Evolutionary conservation across 495 filamentous ascomycete species (phyloP), one percentile per base, ranked within the genome.

Genomic region (Stereocaulon alpinum): DNA sequence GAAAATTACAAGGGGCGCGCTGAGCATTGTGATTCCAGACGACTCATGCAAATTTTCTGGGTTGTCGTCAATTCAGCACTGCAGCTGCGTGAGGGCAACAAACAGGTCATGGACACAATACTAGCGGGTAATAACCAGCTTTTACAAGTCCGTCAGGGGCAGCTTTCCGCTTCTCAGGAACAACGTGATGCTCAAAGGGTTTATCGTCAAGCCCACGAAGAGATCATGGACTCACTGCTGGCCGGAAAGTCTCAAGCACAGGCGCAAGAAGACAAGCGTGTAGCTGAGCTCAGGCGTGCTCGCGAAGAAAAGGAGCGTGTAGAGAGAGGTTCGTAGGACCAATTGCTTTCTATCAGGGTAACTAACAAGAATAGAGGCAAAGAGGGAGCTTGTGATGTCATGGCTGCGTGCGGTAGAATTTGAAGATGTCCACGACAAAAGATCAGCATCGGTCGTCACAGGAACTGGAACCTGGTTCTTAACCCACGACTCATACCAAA

Each of bases 1-100:
- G 47, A 50, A 20, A 14, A 50, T 15, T 50, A 50, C 15, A 27
- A 30, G 47, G 30, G 24, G 27, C 47, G 47, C 11, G 47, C 47
- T 30, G 30, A 50, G 27, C 47, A 30, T 30, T 50, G 47, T 50
- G 47, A 50, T 30, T 50, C 47, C 30, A 50, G 27, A 50, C 47
- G 47, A 27, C 47, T 50, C 15, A 14, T 50, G 15, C 47, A 50
- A 30, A 50, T 30, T 3, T 50, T 50, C n/a, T 50, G 47, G 47
- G 14, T 50, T 6, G 47, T 50, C 17, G 47, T 30, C n/a, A 50
- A 50, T 15, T 50, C 47, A 18, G 47, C 47, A 20, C 29, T 50
- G 47, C 24, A 50, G 18, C 47, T 29, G 14, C 47, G 47, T 32
- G 24, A 50, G 17, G 30, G 17, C n/a, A 27, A 50, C 4, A n/a